Conservation (phyloP, 73 alveolate species). For the Paramecium biaurelia region DNA sequence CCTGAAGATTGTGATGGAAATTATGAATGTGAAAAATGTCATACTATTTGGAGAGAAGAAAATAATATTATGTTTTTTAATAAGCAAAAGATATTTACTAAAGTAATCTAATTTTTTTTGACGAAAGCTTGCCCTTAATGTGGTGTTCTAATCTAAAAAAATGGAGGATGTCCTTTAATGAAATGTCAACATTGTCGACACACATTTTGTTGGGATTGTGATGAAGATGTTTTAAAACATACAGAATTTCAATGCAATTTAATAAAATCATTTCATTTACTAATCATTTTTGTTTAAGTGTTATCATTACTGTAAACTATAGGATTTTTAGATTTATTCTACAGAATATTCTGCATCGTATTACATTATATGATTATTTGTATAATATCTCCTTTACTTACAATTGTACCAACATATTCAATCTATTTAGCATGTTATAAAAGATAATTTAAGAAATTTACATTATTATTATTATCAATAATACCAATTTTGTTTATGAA, state of each 20-base stretch:
- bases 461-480: neutral
- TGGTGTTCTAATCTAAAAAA: neutral
- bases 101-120: neutral
- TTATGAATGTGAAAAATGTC: neutral
- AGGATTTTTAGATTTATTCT: neutral
- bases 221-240: neutral
- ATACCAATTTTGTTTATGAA: neutral
- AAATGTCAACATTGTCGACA: neutral
- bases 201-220: neutral
- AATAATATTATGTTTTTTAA: neutral
- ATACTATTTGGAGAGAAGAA: neutral
- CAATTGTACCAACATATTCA: neutral
- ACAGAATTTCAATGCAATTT: neutral
- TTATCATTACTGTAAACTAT: neutral
- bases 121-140: neutral
- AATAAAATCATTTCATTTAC: neutral
- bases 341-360: neutral
- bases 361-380: neutral
- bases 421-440: neutral
- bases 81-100: neutral
- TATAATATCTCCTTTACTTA: neutral
- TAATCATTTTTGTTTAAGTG: neutral
- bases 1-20: constrained; percentile 8
- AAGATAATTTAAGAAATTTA: neutral
- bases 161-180: neutral